These are phyloP conservation scores for Phanerochaete carnosa DNA, from an alignment of 768 basidiomycete species.

Conservation along the genomic window DNA sequence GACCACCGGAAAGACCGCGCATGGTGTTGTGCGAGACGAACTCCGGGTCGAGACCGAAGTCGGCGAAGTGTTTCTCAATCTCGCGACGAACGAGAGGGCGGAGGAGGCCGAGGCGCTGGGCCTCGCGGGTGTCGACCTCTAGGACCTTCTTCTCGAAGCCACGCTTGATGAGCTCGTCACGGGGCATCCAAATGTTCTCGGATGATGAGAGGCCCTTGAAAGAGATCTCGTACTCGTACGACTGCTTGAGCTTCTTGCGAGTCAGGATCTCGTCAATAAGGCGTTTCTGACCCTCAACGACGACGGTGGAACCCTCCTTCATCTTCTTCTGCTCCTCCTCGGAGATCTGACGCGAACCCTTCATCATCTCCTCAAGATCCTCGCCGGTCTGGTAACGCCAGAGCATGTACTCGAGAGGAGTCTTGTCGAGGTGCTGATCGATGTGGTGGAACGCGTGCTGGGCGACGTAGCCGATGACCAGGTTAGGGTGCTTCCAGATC, in stretches of 20 bases:
- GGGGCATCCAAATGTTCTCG: slow-evolving; percentile 96
- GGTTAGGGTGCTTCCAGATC: slow-evolving; percentile 98
- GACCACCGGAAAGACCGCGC: slow-evolving; percentile 97
- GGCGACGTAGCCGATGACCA: slow-evolving; percentile 98
- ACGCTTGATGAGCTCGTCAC: slow-evolving; percentile 96
- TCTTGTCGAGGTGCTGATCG: slow-evolving; percentile 97
- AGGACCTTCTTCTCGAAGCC: slow-evolving; percentile 99
- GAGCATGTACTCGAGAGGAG: slow-evolving; percentile 97
- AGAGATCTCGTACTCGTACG: slow-evolving; percentile 97
- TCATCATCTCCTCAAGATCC: slow-evolving; percentile 94
- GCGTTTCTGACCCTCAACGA: slow-evolving; percentile 94
- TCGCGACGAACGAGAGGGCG: slow-evolving; percentile 97
- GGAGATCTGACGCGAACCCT: slow-evolving; percentile 83
- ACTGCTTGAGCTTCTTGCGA: slow-evolving; percentile 99
- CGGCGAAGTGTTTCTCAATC: slow-evolving; percentile 99
- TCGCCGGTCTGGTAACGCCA: slow-evolving; percentile 99
- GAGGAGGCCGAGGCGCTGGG: slow-evolving; percentile 91
- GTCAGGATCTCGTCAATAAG: slow-evolving; percentile 86
- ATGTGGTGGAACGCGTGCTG: slow-evolving; percentile 99
- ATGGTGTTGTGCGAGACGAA: slow-evolving; percentile 99
- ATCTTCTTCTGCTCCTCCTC: slow-evolving; percentile 92
- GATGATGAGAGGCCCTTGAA: slow-evolving; percentile 94
- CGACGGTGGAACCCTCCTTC: slow-evolving; percentile 86
- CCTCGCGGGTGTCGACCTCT: slow-evolving; percentile 96
- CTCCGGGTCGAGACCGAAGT: slow-evolving; percentile 98